Percentiles rank a stretch among this genome's conserved stretches.
Conservation (phyloP, 768 basidiomycete species). For the Tylopilus felleus region DNA sequence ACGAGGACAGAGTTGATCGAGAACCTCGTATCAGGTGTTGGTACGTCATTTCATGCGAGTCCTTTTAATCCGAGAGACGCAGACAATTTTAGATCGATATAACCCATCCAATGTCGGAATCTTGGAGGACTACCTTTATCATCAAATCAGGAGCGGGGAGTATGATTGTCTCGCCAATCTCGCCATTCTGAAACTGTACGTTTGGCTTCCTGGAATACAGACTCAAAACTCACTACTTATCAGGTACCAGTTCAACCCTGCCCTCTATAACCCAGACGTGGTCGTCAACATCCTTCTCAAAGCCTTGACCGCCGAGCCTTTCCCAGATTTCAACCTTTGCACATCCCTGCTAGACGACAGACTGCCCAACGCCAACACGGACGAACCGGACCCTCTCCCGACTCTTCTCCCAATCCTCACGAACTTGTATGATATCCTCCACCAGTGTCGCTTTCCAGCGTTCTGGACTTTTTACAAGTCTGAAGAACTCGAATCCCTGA, state of each 20-base stretch:
- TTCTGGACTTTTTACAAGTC: slow-evolving; percentile 82
- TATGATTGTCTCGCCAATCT: slow-evolving; percentile 96
- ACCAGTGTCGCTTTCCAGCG: slow-evolving; percentile 82
- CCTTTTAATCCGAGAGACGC: neutral
- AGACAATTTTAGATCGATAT: slow-evolving; percentile 71
- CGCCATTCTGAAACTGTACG: slow-evolving; percentile 88
- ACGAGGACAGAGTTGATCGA: slow-evolving; percentile 87
- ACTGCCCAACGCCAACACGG: slow-evolving; percentile 47
- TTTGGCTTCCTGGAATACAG: neutral
- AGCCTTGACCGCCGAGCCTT: slow-evolving; percentile 77
- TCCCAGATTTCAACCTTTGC: slow-evolving; percentile 93
- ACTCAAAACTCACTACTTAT: neutral
- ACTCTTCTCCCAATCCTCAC: slow-evolving; percentile 65
- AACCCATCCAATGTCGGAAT: slow-evolving; percentile 92
- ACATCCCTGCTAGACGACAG: slow-evolving; percentile 88
- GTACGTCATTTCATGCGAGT: slow-evolving; percentile 40
- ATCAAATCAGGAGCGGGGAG: slow-evolving; percentile 86
- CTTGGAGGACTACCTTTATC: slow-evolving; percentile 94
- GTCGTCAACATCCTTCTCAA: slow-evolving; percentile 94
- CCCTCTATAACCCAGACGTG: slow-evolving; percentile 89
- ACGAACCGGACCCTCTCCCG: slow-evolving; percentile 82
- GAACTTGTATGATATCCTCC: slow-evolving; percentile 64
- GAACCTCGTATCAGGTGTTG: slow-evolving; percentile 86
- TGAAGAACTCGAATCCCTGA: slow-evolving; percentile 61
- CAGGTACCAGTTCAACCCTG: slow-evolving; percentile 95